Evolutionary conservation across 148 eudicot species (phyloP).

Genomic region (Amaranthus hypochondriacus): DNA sequence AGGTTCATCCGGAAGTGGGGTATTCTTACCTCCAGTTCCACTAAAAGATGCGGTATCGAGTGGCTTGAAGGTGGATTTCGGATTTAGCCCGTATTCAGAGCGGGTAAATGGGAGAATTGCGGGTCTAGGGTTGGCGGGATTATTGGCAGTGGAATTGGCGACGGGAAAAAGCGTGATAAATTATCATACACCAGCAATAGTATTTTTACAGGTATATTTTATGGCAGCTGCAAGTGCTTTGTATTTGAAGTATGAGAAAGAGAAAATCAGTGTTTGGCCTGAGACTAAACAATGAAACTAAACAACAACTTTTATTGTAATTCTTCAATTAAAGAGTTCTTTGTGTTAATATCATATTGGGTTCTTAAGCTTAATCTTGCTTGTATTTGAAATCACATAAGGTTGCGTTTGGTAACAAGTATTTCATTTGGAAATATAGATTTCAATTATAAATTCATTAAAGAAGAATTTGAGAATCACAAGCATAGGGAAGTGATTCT

Average conservation of each 20-base stretch:
- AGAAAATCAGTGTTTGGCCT: conserved; percentile 86
- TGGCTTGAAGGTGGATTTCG: conserved; percentile 78
- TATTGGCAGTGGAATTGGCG: conserved; percentile 80
- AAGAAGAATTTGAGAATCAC: too few relatives aligned
- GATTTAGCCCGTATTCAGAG: conserved; percentile 81
- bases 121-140: conserved; percentile 52
- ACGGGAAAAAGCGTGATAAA: conserved; percentile 71
- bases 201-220: conserved; percentile 73
- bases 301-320: too few relatives aligned
- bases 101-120: conserved; percentile 76
- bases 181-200: conserved; percentile 65
- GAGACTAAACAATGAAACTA: neutral
- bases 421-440: too few relatives aligned
- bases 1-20: conserved; percentile 17
- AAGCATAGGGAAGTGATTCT: too few relatives aligned
- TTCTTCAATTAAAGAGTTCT: too few relatives aligned
- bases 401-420: too few relatives aligned
- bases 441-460: too few relatives aligned
- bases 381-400: too few relatives aligned
- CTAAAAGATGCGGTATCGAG: conserved; percentile 65
- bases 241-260: conserved; percentile 71
- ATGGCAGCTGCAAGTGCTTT: conserved; percentile 68
- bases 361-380: too few relatives aligned
- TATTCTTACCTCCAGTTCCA: conserved; percentile 72
- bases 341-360: too few relatives aligned